These are phyloP conservation scores for Aspergillus udagawae DNA, from an alignment of 2,329 filamentous ascomycete species.

Conservation along the genomic window DNA sequence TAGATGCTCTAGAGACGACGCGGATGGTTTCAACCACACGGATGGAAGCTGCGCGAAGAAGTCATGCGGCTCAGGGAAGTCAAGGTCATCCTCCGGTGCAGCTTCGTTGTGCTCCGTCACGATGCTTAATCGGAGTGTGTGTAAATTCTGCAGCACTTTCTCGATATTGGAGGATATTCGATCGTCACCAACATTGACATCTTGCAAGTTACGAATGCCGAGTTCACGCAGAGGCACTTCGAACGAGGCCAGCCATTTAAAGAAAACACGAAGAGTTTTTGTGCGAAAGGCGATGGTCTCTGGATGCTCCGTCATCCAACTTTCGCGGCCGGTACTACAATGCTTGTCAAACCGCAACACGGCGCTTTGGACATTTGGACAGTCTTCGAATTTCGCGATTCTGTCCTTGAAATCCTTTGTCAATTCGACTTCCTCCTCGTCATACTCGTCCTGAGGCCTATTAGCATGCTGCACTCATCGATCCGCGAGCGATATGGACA, in stretches of 20 bases:
- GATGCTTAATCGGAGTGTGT: background rate
- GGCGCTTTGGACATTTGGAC: background rate
- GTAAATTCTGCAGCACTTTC: background rate
- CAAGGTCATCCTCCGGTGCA: background rate
- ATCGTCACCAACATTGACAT: background rate
- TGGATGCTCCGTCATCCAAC: background rate
- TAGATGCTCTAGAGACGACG: constrained; percentile 28
- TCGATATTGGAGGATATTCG: background rate
- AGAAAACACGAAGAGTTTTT: background rate
- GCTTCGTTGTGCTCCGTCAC: background rate
- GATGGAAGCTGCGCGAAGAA: background rate
- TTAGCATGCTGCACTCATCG: background rate
- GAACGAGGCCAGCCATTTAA: background rate
- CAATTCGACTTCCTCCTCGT: background rate
- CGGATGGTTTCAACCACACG: constrained; percentile 8
- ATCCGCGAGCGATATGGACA: background rate
- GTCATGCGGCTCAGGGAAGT: background rate
- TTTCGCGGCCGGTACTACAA: background rate
- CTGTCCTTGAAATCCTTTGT: background rate
- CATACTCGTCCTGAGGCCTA: background rate
- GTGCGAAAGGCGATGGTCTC: background rate
- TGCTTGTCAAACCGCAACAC: background rate
- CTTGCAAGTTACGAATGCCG: background rate
- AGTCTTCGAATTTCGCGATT: background rate
- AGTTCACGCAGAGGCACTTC: background rate